Evolutionary conservation across 1,284 basidiomycete species (phyloP).

Genomic region (Caloboletus firmus): DNA sequence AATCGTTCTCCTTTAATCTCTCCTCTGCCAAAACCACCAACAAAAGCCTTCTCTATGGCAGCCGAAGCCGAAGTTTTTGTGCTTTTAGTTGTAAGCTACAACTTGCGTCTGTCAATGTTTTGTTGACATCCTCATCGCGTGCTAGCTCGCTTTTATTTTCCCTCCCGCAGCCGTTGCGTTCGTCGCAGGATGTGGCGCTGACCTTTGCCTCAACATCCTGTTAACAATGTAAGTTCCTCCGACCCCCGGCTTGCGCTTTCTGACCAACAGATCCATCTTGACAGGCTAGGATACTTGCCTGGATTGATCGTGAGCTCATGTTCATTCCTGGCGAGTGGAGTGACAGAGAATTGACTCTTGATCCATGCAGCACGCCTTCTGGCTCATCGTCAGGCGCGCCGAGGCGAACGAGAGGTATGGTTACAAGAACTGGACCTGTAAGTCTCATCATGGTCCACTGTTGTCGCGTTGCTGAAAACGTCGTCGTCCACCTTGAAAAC

Average conservation of each 20-base stretch:
- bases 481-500: background rate
- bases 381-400: slow-evolving; percentile 69
- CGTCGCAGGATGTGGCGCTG: slow-evolving; percentile 65
- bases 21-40: background rate
- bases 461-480: background rate
- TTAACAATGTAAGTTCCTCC: slow-evolving; percentile 54
- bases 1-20: background rate
- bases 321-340: background rate
- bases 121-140: background rate
- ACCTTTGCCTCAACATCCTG: slow-evolving; percentile 67
- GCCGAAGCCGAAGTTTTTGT: slow-evolving; percentile 22
- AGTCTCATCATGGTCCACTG: slow-evolving; percentile 23
- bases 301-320: slow-evolving; percentile 55
- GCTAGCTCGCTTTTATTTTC: slow-evolving; percentile 69
- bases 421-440: slow-evolving; percentile 61
- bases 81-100: slow-evolving; percentile 19
- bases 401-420: slow-evolving; percentile 74
- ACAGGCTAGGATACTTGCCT: slow-evolving; percentile 70
- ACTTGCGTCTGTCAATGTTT: too few species aligned
- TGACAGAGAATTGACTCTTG: background rate
- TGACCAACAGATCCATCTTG: background rate
- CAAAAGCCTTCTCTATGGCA: slow-evolving; percentile 12
- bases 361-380: slow-evolving; percentile 50
- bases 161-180: slow-evolving; percentile 60
- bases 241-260: accelerated